Evolutionary conservation across 2,329 filamentous ascomycete species (phyloP), one percentile per base, ranked within the genome.

Genomic region (Neurospora sp.): DNA sequence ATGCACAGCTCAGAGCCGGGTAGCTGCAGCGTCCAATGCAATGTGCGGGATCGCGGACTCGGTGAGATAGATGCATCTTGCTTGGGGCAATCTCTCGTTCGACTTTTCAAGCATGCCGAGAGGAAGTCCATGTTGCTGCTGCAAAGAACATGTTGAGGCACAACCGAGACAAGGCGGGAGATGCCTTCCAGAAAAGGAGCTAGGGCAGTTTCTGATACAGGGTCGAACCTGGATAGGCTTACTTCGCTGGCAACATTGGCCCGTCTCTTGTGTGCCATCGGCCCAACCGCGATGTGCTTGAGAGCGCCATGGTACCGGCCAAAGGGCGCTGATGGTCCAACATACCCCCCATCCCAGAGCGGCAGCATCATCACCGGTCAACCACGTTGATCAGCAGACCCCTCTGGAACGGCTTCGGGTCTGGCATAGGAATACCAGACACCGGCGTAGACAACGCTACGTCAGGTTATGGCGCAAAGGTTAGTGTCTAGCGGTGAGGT

Each of bases 311-410:
- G 52, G 52, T 36, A 62, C 52, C 52, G 52, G 15, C 15, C 52
- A 62, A 62, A 33, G 52, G 52, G 52, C 15, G 28, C 17, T 36
- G 52, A 62, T 62, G 52, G 52, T 62, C 52, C 52, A 36, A 62
- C 52, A 62, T 28, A 62, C 28, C 52, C 52, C 13, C 52, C 52
- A 62, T 62, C 52, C 23, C 67, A 67, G 38, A 28, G 68, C 69
- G 66, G 68, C 73, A 71, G 69, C 66, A 67, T 62, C 69, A 72
- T 66, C 66, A 67, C 71, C 70, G 70, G 70, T 70, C 68, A 38
- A 67, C 58, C 66, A 68, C 69, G 66, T 39, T 70, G 74, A 74
- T 76, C 74, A 76, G 71, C 74, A 72, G 74, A 73, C 73, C 73
- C 58, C 68, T 68, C 69, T 68, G n/a, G 42, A 70, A 40, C 58